Evolutionary conservation across 352 stramenopile species (phyloP).

Genomic region (Peronospora belbahrii): DNA sequence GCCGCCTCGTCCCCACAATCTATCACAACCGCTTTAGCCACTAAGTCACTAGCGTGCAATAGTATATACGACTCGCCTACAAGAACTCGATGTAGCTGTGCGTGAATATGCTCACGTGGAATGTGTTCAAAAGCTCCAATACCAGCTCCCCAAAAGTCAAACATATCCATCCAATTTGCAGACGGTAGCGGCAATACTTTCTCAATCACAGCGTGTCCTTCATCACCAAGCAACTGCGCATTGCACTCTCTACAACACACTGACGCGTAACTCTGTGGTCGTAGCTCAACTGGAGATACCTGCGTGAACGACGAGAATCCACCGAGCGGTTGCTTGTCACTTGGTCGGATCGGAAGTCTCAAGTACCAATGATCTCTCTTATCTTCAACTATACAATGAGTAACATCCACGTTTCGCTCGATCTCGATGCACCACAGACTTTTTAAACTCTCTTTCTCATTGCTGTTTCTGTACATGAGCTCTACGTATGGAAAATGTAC

Average conservation of each 20-base stretch:
- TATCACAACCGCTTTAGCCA: constrained; percentile 4
- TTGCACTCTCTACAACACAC: constrained; percentile 44
- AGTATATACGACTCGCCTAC: constrained; percentile 62
- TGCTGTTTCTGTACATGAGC: constrained; percentile 10
- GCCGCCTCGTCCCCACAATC: constrained; percentile 2
- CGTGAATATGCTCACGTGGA: constrained; percentile 56
- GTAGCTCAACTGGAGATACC: constrained; percentile 35
- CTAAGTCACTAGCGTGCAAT: constrained; percentile 43
- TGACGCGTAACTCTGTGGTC: constrained; percentile 30
- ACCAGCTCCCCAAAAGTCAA: constrained; percentile 77
- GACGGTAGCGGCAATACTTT: constrained; percentile 69
- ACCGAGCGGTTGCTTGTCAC: constrained; percentile 40
- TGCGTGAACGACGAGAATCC: constrained; percentile 56
- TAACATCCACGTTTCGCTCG: constrained; percentile 43
- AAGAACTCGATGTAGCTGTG: constrained; percentile 39
- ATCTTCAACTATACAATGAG: constrained; percentile 25
- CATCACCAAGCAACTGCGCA: constrained; percentile 1
- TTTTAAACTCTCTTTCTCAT: background rate
- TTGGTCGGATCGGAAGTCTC: constrained; percentile 41
- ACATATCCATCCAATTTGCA: constrained; percentile 84
- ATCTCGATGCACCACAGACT: constrained; percentile 47
- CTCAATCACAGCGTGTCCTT: constrained; percentile 18
- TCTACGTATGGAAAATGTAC: constrained; percentile 36
- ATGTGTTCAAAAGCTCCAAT: constrained; percentile 77
- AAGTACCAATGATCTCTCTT: constrained; percentile 63